A percentile compares a stretch with the other conserved stretches of the same genome.
Conservation (phyloP, 176 grass and related monocot species). For the Oryza rufipogon region DNA sequence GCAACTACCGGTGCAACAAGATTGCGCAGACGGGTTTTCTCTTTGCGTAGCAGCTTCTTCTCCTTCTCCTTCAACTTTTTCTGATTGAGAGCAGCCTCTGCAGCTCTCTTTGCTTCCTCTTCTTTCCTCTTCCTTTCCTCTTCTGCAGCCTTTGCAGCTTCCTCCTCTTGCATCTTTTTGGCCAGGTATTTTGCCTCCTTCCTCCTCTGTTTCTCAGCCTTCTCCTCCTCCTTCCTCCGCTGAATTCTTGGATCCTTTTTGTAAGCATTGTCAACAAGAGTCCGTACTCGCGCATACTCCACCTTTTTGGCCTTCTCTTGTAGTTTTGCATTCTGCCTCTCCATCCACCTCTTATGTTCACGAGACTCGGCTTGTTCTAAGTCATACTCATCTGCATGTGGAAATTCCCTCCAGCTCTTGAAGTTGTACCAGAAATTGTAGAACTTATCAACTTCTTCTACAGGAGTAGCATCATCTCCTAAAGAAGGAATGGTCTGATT, state of each 20-base stretch:
- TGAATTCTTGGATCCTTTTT: constrained; percentile 91
- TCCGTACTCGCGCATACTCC: constrained; percentile 70
- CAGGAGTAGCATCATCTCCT: constrained; percentile 69
- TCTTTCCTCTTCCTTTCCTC: constrained; percentile 79
- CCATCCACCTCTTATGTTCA: constrained; percentile 99
- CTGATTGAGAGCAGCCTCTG: constrained; percentile 72
- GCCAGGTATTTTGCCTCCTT: constrained; percentile 85
- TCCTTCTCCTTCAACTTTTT: constrained; percentile 96
- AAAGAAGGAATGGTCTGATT: constrained; percentile 78
- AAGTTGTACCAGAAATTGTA: constrained; percentile 97
- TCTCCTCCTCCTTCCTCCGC: constrained; percentile 84
- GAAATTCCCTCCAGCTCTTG: constrained; percentile 98
- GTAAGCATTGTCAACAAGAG: constrained; percentile 92
- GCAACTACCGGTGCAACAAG: constrained; percentile 49
- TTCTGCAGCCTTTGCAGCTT: constrained; percentile 70
- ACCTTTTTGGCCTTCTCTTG: constrained; percentile 89
- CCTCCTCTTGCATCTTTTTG: constrained; percentile 90
- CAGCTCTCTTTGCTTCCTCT: constrained; percentile 75
- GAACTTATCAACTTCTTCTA: constrained; percentile 81
- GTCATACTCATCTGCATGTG: constrained; percentile 91
- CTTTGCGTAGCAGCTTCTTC: constrained; percentile 92
- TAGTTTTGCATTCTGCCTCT: constrained; percentile 88
- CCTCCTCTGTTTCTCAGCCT: constrained; percentile 86
- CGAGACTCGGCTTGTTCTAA: constrained; percentile 96
- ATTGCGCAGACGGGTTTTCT: constrained; percentile 73